Evolutionary conservation across 257 asterid species (phyloP), one percentile per base, ranked within the genome.

Genomic region (Solanum sejunctum): DNA sequence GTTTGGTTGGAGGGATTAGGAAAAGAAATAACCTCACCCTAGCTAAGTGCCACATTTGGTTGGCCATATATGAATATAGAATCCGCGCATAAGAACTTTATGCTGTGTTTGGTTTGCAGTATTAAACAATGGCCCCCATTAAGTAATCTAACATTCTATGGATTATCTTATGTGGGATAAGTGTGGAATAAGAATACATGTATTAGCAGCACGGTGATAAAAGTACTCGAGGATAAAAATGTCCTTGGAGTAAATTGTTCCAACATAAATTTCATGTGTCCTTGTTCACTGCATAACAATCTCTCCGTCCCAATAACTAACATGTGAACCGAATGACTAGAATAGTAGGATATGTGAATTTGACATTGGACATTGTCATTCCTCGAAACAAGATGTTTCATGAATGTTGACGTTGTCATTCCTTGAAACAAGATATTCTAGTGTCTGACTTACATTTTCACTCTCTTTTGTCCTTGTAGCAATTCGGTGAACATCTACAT

Each of bases 401-500:
- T 73, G 12, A 41, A 71, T 43, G 0, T 43, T 73, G 58, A 45
- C 41, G 47, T 12, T 72, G 20, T 12, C 57, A 73, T 73, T 47
- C n/a, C n/a, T 21, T 73, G 12, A 2, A 73, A 21, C 58, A 12
- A 49, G 13, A 47, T 75, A 7, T 75, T 4, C 21, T 13, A 41
- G 43, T 4, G 3, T 13, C 18, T 13, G 21, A 78, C 47, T 70
- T 54, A 85, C 18, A 20, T 63, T 23, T 28, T 43, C 15, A 15
- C n/a, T 6, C 71, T 86, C 23, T 55, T 32, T 28, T 21, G 41
- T 81, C 85, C 26, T 57, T 87, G 93, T 86, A 94, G 99, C 93
- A 94, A 96, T 81, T 96, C 99, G 78, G 98, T 96, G 91, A 96
- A 94, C 87, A 96, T 96, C 69, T 94, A 93, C 23, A 87, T 96